These are phyloP conservation scores for Cladorrhinum samala DNA, from an alignment of 495 filamentous ascomycete species.

Conservation along the genomic window DNA sequence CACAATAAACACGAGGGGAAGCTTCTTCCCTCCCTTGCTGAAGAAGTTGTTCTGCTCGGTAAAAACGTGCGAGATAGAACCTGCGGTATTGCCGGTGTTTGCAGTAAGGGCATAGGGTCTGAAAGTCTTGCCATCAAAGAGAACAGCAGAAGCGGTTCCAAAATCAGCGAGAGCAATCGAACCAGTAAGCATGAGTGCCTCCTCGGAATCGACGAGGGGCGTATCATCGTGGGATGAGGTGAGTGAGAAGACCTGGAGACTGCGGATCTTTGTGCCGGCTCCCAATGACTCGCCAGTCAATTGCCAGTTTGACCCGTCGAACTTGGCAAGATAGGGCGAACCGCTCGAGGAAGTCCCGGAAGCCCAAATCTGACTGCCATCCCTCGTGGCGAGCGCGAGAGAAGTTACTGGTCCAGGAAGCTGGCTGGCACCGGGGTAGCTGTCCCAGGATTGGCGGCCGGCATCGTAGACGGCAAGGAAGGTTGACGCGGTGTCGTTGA, in stretches of 20 bases:
- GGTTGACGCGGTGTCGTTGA: conserved; percentile 53
- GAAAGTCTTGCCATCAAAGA: conserved; percentile 76
- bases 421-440: conserved; percentile 54
- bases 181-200: conserved; percentile 77
- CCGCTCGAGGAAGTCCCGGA: conserved; percentile 62
- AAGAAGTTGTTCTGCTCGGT: conserved; percentile 68
- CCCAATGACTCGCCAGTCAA: conserved; percentile 54
- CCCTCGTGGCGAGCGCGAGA: conserved; percentile 61
- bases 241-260: conserved; percentile 73
- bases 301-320: conserved; percentile 51
- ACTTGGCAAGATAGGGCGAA: conserved; percentile 71
- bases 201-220: conserved; percentile 54
- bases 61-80: conserved; percentile 73
- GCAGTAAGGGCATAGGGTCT: conserved; percentile 75
- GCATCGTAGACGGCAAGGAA: conserved; percentile 71
- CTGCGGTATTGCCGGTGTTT: conserved; percentile 52
- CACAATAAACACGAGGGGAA: conserved; percentile 81
- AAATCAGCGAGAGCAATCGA: conserved; percentile 67
- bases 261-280: conserved; percentile 59
- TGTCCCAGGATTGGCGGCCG: conserved; percentile 55
- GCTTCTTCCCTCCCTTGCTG: conserved; percentile 32
- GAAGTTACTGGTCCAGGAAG: conserved; percentile 77
- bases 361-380: conserved; percentile 70
- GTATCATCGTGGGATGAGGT: conserved; percentile 57
- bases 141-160: conserved; percentile 74